Evolutionary conservation across 2,329 filamentous ascomycete species (phyloP), one percentile per base, ranked within the genome.

Genomic region (Cytospora chrysosperma): DNA sequence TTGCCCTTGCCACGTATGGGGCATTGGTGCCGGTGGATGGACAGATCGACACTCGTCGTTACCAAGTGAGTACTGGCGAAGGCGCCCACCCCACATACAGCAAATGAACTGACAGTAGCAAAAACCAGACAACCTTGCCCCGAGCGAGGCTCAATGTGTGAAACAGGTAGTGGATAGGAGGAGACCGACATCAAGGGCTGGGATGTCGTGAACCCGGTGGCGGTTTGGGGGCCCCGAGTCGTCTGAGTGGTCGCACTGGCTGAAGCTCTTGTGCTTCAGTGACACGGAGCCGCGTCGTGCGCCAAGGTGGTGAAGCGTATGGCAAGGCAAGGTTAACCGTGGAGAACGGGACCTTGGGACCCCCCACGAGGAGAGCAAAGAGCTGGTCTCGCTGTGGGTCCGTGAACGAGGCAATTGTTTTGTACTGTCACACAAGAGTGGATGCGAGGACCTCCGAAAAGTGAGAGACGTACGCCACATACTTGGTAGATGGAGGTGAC

Each of bases 171-270:
- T 55, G 50, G 27, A 43, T 30, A 27, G 51, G 21, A 43, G 37
- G 51, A 53, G 34, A 32, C 47, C 34, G 19, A 37, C 43, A 19
- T 56, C 19, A 26, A 54, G 40, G 32, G 53, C 59, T 49, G 27
- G 32, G 34, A 63, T 60, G 56, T 52, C 26, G 61, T 56, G 56
- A 30, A 28, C 10, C 51, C 56, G 34, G 40, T 58, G 37, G 54
- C 53, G 34, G 54, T 54, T 43, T 61, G 54, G 54, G 49, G 37
- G 34, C 62, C 49, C 21, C 32, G 43, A 32, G 30, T 57, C n/a
- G 21, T 32, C n/a, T 50, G 28, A 30, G 27, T 50, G 30, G 26
- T 53, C 27, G 19, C 15, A 28, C 21, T 55, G 56, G 10, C 19
- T 34, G 26, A 53, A 21, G 19, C 15, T 32, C 24, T 47, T 43